Evolutionary conservation across 139 green algal species (phyloP).

Genomic region (Coccomyxa sp.): DNA sequence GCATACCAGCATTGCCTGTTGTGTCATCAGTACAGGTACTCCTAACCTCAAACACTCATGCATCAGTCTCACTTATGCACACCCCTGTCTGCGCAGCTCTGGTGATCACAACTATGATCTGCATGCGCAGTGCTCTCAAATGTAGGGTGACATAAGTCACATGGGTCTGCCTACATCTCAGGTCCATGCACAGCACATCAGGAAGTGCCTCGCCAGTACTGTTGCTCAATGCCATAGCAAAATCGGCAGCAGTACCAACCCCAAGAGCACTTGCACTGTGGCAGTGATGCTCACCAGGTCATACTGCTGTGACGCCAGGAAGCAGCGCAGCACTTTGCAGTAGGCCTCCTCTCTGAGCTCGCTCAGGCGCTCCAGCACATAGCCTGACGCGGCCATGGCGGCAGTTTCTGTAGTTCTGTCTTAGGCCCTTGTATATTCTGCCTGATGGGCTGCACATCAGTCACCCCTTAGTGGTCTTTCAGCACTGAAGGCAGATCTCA

Average conservation of each 20-base stretch:
- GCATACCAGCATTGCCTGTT: background rate
- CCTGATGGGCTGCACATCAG: no score
- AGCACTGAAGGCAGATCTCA: no score
- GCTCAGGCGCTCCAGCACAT: background rate
- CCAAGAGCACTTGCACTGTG: no score
- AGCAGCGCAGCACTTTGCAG: slow-evolving; percentile 1
- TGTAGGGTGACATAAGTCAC: background rate
- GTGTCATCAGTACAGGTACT: background rate
- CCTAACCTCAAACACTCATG: no score
- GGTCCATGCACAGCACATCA: background rate
- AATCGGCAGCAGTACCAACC: no score
- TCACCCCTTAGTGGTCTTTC: no score
- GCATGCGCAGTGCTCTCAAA: background rate
- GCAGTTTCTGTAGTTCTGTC: no score
- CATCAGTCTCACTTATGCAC: no score
- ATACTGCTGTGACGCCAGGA: background rate
- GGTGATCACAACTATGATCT: no score
- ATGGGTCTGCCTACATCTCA: background rate
- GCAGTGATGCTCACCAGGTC: background rate
- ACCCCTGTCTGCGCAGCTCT: no score
- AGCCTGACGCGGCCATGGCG: no score
- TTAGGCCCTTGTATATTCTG: no score
- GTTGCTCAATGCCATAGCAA: background rate
- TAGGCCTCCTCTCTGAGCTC: slow-evolving; percentile 1
- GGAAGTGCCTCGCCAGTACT: background rate